Percentiles rank a stretch among this genome's conserved stretches.
Conservation (phyloP, 2,329 filamentous ascomycete species). For the Nannizzia gypsea region DNA sequence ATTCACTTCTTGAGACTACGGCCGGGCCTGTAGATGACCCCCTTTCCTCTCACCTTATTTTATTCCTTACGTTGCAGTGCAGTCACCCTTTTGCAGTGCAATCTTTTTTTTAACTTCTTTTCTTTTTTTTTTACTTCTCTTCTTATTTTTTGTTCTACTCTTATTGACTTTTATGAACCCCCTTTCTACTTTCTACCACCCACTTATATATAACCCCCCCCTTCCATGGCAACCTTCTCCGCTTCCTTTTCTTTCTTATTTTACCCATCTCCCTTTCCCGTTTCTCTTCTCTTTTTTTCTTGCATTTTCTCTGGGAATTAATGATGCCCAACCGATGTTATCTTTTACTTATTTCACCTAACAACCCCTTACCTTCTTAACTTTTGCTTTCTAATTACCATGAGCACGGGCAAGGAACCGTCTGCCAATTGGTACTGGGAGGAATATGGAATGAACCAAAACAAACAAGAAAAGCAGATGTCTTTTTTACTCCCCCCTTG, state of each 20-base stretch:
- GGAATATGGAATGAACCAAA: not conserved
- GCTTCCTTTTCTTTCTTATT: constrained; percentile 1
- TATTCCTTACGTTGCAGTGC: constrained; percentile 9
- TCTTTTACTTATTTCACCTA: not conserved
- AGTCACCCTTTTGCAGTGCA: constrained; percentile 5
- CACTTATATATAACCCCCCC: not conserved
- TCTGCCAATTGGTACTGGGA: not conserved
- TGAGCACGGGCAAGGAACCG: not conserved
- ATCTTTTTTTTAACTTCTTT: constrained; percentile 4
- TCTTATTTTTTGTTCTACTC: not conserved
- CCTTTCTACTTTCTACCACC: not conserved
- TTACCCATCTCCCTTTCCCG: constrained; percentile 4
- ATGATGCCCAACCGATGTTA: not conserved
- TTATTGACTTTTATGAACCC: constrained; percentile 1
- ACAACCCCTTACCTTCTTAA: not conserved
- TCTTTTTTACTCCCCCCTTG: not conserved
- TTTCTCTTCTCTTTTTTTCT: not conserved
- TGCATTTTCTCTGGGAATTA: not conserved
- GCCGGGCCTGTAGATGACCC: constrained; percentile 10
- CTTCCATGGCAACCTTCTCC: not conserved
- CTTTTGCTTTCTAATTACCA: constrained; percentile 4
- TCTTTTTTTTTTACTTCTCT: constrained; percentile 4
- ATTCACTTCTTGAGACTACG: constrained; percentile 8
- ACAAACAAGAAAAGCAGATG: not conserved
- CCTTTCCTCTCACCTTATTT: not conserved